These are phyloP conservation scores for Mycena metata DNA, from an alignment of 768 basidiomycete genomes.

Conservation along the genomic window DNA sequence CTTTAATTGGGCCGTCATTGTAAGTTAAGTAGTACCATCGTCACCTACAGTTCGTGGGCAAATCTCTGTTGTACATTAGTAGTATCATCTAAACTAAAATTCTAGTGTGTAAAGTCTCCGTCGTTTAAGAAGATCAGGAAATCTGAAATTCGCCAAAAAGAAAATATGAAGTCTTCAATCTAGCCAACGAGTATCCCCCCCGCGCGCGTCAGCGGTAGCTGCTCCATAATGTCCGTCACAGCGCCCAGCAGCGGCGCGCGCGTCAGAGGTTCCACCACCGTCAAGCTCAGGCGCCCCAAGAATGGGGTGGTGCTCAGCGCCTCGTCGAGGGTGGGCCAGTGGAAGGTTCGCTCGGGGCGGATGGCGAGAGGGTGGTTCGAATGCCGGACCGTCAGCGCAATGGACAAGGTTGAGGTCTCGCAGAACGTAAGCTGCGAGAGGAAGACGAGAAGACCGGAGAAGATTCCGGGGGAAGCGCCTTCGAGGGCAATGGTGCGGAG, in stretches of 20 bases:
- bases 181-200: constrained; percentile 5
- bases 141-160: too few species aligned
- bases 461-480: constrained; percentile 7
- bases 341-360: neutral
- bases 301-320: neutral
- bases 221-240: constrained; percentile 1
- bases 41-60: constrained; percentile 21
- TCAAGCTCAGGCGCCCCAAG: constrained; percentile 9
- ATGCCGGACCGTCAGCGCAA: constrained; percentile 13
- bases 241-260: neutral
- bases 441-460: neutral
- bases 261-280: constrained; percentile 17
- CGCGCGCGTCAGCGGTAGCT: constrained; percentile 4
- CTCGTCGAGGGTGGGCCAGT: constrained; percentile 20
- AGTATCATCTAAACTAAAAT: constrained; percentile 24
- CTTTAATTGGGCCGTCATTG: constrained; percentile 10
- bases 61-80: constrained; percentile 33
- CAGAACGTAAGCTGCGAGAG: constrained; percentile 19
- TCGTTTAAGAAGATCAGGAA: too few species aligned
- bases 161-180: too few species aligned
- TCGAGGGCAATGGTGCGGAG: constrained; percentile 26
- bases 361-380: neutral
- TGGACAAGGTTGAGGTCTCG: neutral
- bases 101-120: neutral
- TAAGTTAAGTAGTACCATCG: constrained; percentile 13